Conservation (phyloP, 1,139 yeast genomes). For the Pichia sp. region DNA sequence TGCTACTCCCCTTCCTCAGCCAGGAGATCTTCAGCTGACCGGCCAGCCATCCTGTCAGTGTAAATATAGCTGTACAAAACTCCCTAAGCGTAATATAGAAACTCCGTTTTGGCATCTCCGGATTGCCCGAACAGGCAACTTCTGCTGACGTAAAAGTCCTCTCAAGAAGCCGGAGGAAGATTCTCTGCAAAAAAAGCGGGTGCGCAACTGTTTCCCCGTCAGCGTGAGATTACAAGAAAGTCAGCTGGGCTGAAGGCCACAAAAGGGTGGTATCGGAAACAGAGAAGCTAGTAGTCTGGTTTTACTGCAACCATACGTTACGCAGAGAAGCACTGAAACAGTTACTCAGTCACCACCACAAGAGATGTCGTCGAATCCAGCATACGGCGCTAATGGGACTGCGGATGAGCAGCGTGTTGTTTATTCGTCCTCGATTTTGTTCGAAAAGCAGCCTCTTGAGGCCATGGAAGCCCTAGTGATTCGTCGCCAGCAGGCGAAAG, state of each 20-base stretch:
- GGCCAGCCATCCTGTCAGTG: neutral
- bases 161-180: too few species aligned
- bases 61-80: neutral
- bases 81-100: too few species aligned
- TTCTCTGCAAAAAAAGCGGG: too few species aligned
- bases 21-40: conserved; percentile 37
- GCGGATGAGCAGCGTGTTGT: conserved; percentile 27
- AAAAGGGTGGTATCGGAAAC: neutral
- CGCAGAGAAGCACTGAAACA: neutral
- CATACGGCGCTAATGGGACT: neutral
- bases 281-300: too few species aligned
- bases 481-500: conserved; percentile 44
- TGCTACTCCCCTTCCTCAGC: conserved; percentile 73
- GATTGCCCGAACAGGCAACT: neutral
- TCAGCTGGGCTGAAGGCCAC: neutral
- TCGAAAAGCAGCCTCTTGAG: conserved; percentile 44
- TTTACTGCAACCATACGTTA: too few species aligned
- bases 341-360: neutral
- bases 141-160: neutral
- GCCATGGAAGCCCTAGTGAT: conserved; percentile 46
- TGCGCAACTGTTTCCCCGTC: neutral
- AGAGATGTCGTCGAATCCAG: neutral
- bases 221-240: neutral
- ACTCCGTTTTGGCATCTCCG: neutral
- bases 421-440: conserved; percentile 44